phyloP scores from a whole-genome alignment of 1,284 basidiomycete species.

The Neonothopanus nambi region DNA sequence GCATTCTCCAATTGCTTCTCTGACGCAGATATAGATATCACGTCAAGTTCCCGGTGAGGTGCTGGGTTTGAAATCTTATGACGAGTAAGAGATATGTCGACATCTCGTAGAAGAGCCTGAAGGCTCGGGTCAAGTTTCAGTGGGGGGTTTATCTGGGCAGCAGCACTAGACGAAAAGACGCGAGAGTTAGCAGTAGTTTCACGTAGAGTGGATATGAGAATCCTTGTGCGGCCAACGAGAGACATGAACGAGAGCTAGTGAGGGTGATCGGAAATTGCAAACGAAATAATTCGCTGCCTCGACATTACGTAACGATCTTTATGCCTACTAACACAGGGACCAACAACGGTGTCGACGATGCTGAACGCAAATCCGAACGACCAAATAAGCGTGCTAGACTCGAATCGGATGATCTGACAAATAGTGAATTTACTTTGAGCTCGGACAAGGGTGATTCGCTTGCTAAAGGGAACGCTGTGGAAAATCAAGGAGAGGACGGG shows the following conservation, averaged over 20 bases:
- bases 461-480: not conserved
- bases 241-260: conserved; percentile 6
- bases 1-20: conserved; percentile 26
- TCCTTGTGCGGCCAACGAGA: not conserved
- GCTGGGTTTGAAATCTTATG: conserved; percentile 35
- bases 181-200: conserved; percentile 9
- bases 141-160: conserved; percentile 42
- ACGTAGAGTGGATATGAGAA: not conserved
- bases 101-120: conserved; percentile 58
- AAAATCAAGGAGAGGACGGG: conserved; percentile 5
- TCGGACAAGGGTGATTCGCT: not conserved
- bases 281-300: not conserved
- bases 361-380: conserved; percentile 5
- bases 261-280: too few relatives aligned
- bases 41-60: conserved; percentile 55
- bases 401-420: not conserved
- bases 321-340: conserved; percentile 19
- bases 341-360: conserved; percentile 5
- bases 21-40: conserved; percentile 32
- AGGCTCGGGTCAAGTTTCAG: conserved; percentile 66
- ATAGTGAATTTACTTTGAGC: not conserved
- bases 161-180: conserved; percentile 18
- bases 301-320: conserved; percentile 7
- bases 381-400: conserved; percentile 14
- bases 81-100: conserved; percentile 60